These are phyloP conservation scores for Aureobasidium namibiae DNA, from an alignment of 2,329 filamentous ascomycete genomes.

Conservation along the genomic window DNA sequence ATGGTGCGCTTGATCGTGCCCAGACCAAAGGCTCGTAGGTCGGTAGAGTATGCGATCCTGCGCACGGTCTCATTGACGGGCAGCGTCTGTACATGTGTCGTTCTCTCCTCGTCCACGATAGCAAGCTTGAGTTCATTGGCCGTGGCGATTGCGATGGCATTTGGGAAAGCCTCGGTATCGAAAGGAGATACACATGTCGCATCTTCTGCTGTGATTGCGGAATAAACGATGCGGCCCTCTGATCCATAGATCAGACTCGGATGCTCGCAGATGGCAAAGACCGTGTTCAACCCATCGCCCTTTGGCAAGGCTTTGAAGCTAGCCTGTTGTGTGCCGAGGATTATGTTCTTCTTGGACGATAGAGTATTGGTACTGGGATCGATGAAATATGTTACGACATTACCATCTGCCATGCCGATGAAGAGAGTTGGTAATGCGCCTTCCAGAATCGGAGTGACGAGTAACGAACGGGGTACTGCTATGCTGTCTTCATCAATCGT, in stretches of 20 bases:
- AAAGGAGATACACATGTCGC: slow-evolving; percentile 76
- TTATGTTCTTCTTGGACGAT: slow-evolving; percentile 67
- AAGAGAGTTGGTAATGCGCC: slow-evolving; percentile 68
- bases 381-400: slow-evolving; percentile 75
- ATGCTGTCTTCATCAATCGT: slow-evolving; percentile 53
- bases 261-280: slow-evolving; percentile 91
- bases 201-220: slow-evolving; percentile 83
- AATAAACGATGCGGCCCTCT: slow-evolving; percentile 83
- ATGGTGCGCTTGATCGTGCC: slow-evolving; percentile 75
- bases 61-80: slow-evolving; percentile 75
- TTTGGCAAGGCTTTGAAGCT: slow-evolving; percentile 71
- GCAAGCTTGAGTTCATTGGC: slow-evolving; percentile 69
- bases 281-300: slow-evolving; percentile 57
- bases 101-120: slow-evolving; percentile 71
- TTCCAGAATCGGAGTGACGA: slow-evolving; percentile 65
- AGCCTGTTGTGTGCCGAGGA: slow-evolving; percentile 78
- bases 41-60: slow-evolving; percentile 74
- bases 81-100: slow-evolving; percentile 79
- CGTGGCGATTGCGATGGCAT: slow-evolving; percentile 73
- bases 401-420: slow-evolving; percentile 85
- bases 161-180: slow-evolving; percentile 70
- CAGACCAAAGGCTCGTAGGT: slow-evolving; percentile 73
- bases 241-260: slow-evolving; percentile 87
- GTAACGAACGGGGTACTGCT: slow-evolving; percentile 75
- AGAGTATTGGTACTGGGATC: slow-evolving; percentile 54